These are phyloP conservation scores for Aspergillus phoenicis DNA, from an alignment of 2,329 filamentous ascomycete species.

Conservation along the genomic window DNA sequence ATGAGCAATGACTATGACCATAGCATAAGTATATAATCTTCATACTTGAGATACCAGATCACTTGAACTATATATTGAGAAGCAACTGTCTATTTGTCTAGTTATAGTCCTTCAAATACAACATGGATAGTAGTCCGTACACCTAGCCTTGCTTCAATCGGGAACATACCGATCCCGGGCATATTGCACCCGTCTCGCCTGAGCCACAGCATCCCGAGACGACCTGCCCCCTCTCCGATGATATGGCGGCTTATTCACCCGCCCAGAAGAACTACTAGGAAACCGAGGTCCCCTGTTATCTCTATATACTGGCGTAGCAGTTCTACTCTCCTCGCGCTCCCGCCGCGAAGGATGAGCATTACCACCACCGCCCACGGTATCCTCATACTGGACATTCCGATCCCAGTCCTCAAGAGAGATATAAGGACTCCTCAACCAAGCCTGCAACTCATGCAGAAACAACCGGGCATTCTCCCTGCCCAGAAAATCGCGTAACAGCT, in stretches of 20 bases:
- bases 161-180: slow-evolving; percentile 38
- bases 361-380: slow-evolving; percentile 8
- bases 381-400: slow-evolving; percentile 70
- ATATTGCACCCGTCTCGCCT: slow-evolving; percentile 31
- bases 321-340: slow-evolving; percentile 16
- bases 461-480: slow-evolving; percentile 71
- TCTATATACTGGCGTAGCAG: slow-evolving; percentile 28
- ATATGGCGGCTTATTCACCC: slow-evolving; percentile 30
- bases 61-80: not conserved
- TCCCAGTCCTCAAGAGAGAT: slow-evolving; percentile 76
- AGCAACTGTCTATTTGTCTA: slow-evolving; percentile 15
- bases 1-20: slow-evolving; percentile 22
- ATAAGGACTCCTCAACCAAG: slow-evolving; percentile 82
- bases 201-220: slow-evolving; percentile 22
- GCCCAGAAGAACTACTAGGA: slow-evolving; percentile 17
- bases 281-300: slow-evolving; percentile 3
- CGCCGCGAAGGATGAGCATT: no score
- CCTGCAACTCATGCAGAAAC: slow-evolving; percentile 81
- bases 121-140: slow-evolving; percentile 11
- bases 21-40: slow-evolving; percentile 10
- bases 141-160: slow-evolving; percentile 25
- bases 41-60: slow-evolving; percentile 22
- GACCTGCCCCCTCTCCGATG: slow-evolving; percentile 17
- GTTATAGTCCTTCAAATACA: not conserved
- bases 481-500: slow-evolving; percentile 76